phyloP scores from a whole-genome alignment of 805 yeast species.

The Suhomyces xylopsoci region DNA sequence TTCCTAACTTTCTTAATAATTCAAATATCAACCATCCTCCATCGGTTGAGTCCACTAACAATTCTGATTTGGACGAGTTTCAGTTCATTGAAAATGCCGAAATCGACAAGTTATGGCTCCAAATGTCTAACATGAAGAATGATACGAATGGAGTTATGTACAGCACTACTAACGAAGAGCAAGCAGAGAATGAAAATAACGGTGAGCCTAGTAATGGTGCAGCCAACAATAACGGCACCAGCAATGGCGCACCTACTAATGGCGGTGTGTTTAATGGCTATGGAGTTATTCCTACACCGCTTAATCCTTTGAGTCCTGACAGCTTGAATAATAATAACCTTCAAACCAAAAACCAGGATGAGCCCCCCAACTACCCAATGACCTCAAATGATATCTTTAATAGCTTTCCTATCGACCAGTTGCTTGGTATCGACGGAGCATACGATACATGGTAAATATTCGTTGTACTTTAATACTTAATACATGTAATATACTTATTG shows the following conservation, averaged over 20 bases:
- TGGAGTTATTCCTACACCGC: neutral
- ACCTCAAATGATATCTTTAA: constrained; percentile 5
- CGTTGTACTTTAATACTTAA: neutral
- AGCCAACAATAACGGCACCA: neutral
- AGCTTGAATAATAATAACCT: constrained; percentile 1
- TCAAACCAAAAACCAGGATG: neutral
- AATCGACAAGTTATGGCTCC: constrained; percentile 36
- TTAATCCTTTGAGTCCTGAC: constrained; percentile 6
- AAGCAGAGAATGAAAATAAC: neutral
- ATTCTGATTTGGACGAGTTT: constrained; percentile 13
- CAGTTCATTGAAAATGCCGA: constrained; percentile 24
- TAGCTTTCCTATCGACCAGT: constrained; percentile 6
- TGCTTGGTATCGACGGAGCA: constrained; percentile 2
- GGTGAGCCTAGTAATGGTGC: neutral
- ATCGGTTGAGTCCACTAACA: constrained; percentile 5
- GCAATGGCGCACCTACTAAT: neutral
- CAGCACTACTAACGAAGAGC: neutral
- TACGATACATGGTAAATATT: constrained; percentile 1
- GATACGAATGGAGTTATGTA: constrained; percentile 7
- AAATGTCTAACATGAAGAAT: constrained; percentile 24
- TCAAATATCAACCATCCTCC: neutral
- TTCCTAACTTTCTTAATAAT: neutral
- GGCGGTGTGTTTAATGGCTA: neutral
- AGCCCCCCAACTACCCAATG: neutral
- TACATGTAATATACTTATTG: neutral